Conservation (phyloP, 352 stramenopile genomes). For the Globisporangium canariense region DNA sequence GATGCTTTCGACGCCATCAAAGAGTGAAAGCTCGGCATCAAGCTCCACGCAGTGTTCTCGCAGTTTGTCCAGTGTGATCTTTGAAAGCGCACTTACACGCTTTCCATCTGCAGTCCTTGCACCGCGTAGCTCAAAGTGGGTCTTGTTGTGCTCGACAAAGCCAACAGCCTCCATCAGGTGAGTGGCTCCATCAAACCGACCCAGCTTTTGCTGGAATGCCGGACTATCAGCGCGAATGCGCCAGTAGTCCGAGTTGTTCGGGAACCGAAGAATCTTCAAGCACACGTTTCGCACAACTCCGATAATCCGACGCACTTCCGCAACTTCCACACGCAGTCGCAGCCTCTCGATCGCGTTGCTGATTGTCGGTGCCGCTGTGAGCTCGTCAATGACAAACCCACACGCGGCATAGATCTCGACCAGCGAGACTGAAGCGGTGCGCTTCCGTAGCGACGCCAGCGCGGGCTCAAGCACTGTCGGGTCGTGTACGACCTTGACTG, state of each 20-base stretch:
- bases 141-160: slow-evolving; percentile 52
- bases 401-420: slow-evolving; percentile 58
- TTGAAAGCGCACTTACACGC: slow-evolving; percentile 38
- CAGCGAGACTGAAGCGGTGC: slow-evolving; percentile 46
- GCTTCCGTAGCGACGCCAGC: slow-evolving; percentile 37
- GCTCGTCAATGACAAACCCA: slow-evolving; percentile 66
- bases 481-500: slow-evolving; percentile 37
- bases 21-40: slow-evolving; percentile 47
- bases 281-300: slow-evolving; percentile 48
- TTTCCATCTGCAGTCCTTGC: slow-evolving; percentile 39
- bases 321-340: slow-evolving; percentile 41
- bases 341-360: slow-evolving; percentile 55
- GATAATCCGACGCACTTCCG: slow-evolving; percentile 54
- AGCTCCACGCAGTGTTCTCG: slow-evolving; percentile 50
- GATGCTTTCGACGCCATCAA: slow-evolving; percentile 68
- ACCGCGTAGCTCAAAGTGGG: slow-evolving; percentile 52
- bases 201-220: slow-evolving; percentile 62
- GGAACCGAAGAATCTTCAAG: slow-evolving; percentile 65
- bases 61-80: slow-evolving; percentile 34
- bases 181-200: slow-evolving; percentile 55
- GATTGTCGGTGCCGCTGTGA: slow-evolving; percentile 50
- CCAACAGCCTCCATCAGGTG: slow-evolving; percentile 53
- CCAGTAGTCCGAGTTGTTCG: slow-evolving; percentile 75
- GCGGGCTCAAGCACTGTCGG: slow-evolving; percentile 36
- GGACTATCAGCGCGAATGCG: slow-evolving; percentile 47